These are phyloP conservation scores for Xylaria nigripes DNA, from an alignment of 495 filamentous ascomycete genomes.

Conservation along the genomic window DNA sequence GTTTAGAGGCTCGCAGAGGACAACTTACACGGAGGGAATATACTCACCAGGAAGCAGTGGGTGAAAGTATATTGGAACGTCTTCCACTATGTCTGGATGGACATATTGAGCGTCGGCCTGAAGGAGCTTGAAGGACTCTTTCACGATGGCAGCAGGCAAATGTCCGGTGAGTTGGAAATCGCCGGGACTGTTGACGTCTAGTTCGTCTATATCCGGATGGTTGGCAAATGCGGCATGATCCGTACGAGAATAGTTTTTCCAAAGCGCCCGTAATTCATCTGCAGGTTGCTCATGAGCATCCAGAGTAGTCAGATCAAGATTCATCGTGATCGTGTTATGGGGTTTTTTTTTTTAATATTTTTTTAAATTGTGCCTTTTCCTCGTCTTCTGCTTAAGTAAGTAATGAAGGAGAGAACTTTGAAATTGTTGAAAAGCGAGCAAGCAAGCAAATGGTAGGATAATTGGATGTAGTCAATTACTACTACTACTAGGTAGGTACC, in stretches of 20 bases:
- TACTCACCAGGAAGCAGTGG: constrained; percentile 30
- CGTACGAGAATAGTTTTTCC: constrained; percentile 47
- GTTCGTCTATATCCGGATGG: constrained; percentile 37
- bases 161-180: constrained; percentile 29
- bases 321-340: constrained; percentile 21
- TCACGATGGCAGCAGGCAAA: constrained; percentile 30
- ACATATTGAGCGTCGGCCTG: constrained; percentile 14
- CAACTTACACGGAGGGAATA: neutral
- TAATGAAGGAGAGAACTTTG: too few species aligned
- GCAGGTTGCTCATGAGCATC: constrained; percentile 67
- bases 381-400: too few species aligned
- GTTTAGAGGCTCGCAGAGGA: neutral
- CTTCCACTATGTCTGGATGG: constrained; percentile 21
- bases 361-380: neutral
- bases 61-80: constrained; percentile 43
- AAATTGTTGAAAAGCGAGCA: too few species aligned
- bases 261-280: constrained; percentile 50
- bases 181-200: constrained; percentile 23
- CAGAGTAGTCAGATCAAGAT: constrained; percentile 39
- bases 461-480: too few species aligned
- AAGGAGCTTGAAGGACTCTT: constrained; percentile 31
- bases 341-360: neutral
- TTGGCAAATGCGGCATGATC: constrained; percentile 32
- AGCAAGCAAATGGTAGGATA: too few species aligned
- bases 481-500: too few species aligned